A percentile compares a stretch with the other conserved stretches of the same genome.
These are phyloP conservation scores for Przewalskia tangutica DNA, from an alignment of 257 asterid genomes.

Conservation along the genomic window DNA sequence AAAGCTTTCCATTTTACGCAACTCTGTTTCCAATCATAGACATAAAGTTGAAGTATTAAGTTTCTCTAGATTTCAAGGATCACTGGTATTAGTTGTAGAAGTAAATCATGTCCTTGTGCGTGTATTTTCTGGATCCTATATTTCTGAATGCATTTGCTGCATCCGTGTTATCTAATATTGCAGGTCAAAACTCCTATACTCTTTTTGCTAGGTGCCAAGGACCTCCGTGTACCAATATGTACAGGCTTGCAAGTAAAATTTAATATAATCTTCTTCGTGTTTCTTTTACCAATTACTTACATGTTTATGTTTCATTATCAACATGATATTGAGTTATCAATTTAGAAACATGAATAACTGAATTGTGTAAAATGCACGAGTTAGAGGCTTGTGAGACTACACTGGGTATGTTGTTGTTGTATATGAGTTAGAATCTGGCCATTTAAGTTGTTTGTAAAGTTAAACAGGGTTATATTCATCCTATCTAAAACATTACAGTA, in stretches of 20 bases:
- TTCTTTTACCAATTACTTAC: neutral
- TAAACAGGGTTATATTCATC: neutral
- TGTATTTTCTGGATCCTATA: neutral
- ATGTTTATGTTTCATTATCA: neutral
- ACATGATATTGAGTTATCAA: neutral
- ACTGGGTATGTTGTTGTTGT: too few relatives aligned
- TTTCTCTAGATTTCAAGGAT: neutral
- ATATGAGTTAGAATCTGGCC: neutral
- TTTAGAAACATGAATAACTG: neutral
- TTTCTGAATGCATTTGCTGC: neutral
- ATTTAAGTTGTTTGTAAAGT: neutral
- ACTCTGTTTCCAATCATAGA: neutral
- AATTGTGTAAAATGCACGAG: neutral
- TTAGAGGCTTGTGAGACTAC: too few relatives aligned
- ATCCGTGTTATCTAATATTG: neutral
- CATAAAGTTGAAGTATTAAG: neutral
- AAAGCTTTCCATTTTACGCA: neutral
- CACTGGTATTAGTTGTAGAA: neutral
- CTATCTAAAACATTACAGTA: neutral
- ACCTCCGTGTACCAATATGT: constrained; percentile 82
- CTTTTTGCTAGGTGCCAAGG: constrained; percentile 75
- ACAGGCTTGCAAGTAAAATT: constrained; percentile 73
- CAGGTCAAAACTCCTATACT: constrained; percentile 90
- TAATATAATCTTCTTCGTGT: neutral
- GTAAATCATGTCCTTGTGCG: neutral